Percentiles rank a stretch among this genome's conserved stretches.
These are phyloP conservation scores for Claviceps cyperi DNA, from an alignment of 2,329 filamentous ascomycete genomes.

Conservation along the genomic window DNA sequence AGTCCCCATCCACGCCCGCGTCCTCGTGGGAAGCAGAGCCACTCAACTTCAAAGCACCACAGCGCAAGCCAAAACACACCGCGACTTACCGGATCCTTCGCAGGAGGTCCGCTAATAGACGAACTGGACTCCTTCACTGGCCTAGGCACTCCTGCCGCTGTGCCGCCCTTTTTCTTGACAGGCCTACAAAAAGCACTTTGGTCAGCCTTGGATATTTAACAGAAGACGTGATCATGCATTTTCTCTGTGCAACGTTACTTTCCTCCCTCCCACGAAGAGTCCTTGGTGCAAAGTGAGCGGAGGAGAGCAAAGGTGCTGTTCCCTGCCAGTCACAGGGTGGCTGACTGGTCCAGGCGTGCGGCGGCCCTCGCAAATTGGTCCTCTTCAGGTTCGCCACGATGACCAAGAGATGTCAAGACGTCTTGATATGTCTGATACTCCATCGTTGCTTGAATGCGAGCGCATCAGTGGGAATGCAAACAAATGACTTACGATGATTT, in stretches of 20 bases:
- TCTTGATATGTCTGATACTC: no score
- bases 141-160: slow-evolving; percentile 54
- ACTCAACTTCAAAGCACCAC: not conserved
- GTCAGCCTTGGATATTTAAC: not conserved
- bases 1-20: not conserved
- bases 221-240: not conserved
- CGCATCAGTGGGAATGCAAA: not conserved
- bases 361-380: no score
- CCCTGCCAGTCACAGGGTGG: not conserved
- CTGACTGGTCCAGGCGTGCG: not conserved
- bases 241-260: not conserved
- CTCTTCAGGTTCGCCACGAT: no score
- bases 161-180: slow-evolving; percentile 55
- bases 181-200: slow-evolving; percentile 36
- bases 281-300: not conserved
- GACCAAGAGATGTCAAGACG: no score
- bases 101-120: slow-evolving; percentile 40
- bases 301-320: not conserved
- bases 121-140: slow-evolving; percentile 49
- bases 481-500: slow-evolving; percentile 50
- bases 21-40: not conserved
- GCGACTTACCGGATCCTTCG: slow-evolving; percentile 37
- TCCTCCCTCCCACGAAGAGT: not conserved
- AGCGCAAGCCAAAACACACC: not conserved
- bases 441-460: no score